phyloP scores from a whole-genome alignment of 208 protist species.

The Leptomonas pyrrhocoris region DNA sequence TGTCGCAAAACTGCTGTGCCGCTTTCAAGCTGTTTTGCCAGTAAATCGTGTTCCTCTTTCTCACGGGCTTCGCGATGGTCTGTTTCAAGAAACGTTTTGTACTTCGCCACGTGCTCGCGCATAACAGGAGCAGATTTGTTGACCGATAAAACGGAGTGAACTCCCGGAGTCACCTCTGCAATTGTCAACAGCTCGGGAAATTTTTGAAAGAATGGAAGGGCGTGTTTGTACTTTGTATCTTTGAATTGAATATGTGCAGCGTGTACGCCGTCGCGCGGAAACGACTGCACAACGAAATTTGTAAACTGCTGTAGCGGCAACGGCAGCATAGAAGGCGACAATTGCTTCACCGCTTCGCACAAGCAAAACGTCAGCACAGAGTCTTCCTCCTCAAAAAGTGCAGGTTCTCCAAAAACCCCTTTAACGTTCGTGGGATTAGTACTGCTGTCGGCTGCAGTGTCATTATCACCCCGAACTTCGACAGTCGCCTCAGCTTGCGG shows the following conservation, averaged over 20 bases:
- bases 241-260: conserved; percentile 60
- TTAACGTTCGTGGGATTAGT: neutral
- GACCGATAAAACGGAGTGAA: conserved; percentile 43
- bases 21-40: conserved; percentile 39
- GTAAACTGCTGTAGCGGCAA: conserved; percentile 71
- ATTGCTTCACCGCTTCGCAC: conserved; percentile 48
- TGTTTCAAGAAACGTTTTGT: conserved; percentile 42
- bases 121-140: conserved; percentile 50
- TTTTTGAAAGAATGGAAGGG: conserved; percentile 48
- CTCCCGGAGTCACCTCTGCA: conserved; percentile 45
- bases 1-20: conserved; percentile 46
- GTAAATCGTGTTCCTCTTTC: conserved; percentile 35
- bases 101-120: conserved; percentile 42
- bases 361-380: conserved; percentile 59
- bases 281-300: conserved; percentile 46
- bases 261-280: conserved; percentile 41
- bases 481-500: neutral
- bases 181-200: conserved; percentile 53
- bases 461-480: neutral
- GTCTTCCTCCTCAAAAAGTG: conserved; percentile 46
- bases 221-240: conserved; percentile 72
- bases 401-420: neutral
- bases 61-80: conserved; percentile 48
- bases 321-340: conserved; percentile 48
- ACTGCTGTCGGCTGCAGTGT: conserved; percentile 2